Evolutionary conservation across 169 alveolate species (phyloP), one percentile per base, ranked within the genome.

Genomic region (Plasmodium knowlesi): DNA sequence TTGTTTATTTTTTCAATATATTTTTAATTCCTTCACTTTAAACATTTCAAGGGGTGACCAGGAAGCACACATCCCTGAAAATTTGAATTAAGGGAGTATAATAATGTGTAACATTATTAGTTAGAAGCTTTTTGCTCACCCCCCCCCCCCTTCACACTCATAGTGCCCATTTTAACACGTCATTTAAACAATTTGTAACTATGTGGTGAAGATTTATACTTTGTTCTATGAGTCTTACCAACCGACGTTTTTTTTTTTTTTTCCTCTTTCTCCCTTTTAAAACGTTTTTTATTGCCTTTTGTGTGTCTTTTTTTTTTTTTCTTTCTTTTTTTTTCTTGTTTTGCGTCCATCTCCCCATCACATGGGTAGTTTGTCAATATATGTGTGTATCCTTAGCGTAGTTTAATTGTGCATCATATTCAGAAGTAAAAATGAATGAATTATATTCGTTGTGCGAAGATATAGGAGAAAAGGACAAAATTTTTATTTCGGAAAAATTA

Each of bases 341-440:
- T 74, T 34, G 22, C 46, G 10, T 74, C 54, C 25, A 1, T 28
- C 50, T 28, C 73, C 46, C 71, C 81, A 25, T 76, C 37, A 30
- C 30, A 22, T 61, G 10, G 9, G 28, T 84, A 46, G n/a, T 88
- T 88, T 88, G 82, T 16, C 72, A n/a, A 39, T 61, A 30, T 54
- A 28, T 57, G 22, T 74, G 54, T 86, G 53, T 74, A 28, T 9
- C 41, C 53, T 19, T 43, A 84, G 61, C 61, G 61, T 50, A 50
- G n/a, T 84, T 57, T 41, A 22, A 9, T 19, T 46, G 72, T 37
- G 34, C 76, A 41, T 39, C 32, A 53, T 43, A 50, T 41, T 30
- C 53, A 86, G 30, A 54, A 74, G 82, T 32, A 82, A 91, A 81
- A 73, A 91, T 91, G 95, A 82, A 91, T 50, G 83, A 91, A n/a